Percentiles rank a stretch among this genome's conserved stretches.
These are phyloP conservation scores for Globisporangium iwayamae DNA, from an alignment of 352 stramenopile genomes.

Conservation along the genomic window DNA sequence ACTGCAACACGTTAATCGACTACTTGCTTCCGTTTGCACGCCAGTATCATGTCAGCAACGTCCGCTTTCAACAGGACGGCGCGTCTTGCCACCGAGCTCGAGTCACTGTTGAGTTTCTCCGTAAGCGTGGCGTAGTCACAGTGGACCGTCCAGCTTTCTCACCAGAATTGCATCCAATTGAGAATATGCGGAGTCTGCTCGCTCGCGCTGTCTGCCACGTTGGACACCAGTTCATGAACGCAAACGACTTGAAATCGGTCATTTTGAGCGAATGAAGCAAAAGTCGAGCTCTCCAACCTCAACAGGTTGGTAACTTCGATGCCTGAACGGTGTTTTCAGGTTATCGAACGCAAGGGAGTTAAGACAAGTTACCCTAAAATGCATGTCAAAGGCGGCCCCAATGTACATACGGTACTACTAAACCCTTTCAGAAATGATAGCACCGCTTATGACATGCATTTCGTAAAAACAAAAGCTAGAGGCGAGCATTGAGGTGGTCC, in stretches of 20 bases:
- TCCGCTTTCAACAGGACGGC: too few relatives aligned
- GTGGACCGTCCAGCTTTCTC: neutral
- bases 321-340: neutral
- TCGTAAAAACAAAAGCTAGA: too few relatives aligned
- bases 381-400: too few relatives aligned
- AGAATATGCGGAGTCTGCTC: neutral
- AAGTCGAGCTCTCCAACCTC: neutral
- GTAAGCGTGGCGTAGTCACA: neutral
- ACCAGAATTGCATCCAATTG: neutral
- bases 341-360: neutral
- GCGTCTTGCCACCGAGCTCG: too few relatives aligned
- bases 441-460: too few relatives aligned
- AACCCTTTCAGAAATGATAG: too few relatives aligned
- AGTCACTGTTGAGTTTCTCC: neutral
- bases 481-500: too few relatives aligned
- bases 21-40: too few relatives aligned
- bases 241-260: neutral
- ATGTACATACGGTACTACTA: too few relatives aligned
- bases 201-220: neutral
- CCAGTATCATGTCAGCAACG: too few relatives aligned
- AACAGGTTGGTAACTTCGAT: neutral
- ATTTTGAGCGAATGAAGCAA: neutral
- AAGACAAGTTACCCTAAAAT: too few relatives aligned
- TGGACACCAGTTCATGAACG: neutral
- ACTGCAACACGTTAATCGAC: too few relatives aligned